Evolutionary conservation across 2,329 filamentous ascomycete genomes (phyloP), one percentile per base, ranked within the genome.

Genomic region (Diaporthe destruens): DNA sequence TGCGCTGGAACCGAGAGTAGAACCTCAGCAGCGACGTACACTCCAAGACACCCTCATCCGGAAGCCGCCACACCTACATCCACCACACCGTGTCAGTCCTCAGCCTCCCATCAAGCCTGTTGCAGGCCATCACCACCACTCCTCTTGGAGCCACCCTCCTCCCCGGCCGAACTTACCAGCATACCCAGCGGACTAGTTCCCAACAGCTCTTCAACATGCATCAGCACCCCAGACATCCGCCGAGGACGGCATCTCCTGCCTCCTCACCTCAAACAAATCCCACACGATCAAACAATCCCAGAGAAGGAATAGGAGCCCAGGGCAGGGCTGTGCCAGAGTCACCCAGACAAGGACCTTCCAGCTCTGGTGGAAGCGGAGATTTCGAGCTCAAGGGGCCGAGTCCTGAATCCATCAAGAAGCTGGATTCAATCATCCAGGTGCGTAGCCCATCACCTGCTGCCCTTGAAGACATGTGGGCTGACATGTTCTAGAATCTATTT

Each of bases 391-490:
- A 78, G 34, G 84, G 86, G 34, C 88, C 89, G 59, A 90, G 88
- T 70, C 88, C 87, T 77, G 93, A 96, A 76, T 90, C 91, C 6
- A 84, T 92, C 80, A 90, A 88, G 83, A 96, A 96, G 85, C 87
- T 98, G 77, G 96, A 97, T 81, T 95, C 98, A 84, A 96, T 98
- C 79, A 92, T 98, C 78, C 94, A 96, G 89, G 95, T 97, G 78
- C 68, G 80, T 34, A 25, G 32, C 29, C 49, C 6, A 29, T 32
- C 20, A 2, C n/a, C 39, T 3, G 2, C 20, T 18, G 32, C 14
- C 6, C 2, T n/a, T 18, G 32, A 56, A 68, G 74, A 55, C 74
- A 72, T 54, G 32, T 59, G 16, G 16, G 34, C 75, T 73, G 67
- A 74, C 34, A 20, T 9, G 23, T n/a, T 23, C 36, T 78, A 98